Evolutionary conservation across 306 rosid genomes (phyloP).

Genomic region (Pyrus communis): DNA sequence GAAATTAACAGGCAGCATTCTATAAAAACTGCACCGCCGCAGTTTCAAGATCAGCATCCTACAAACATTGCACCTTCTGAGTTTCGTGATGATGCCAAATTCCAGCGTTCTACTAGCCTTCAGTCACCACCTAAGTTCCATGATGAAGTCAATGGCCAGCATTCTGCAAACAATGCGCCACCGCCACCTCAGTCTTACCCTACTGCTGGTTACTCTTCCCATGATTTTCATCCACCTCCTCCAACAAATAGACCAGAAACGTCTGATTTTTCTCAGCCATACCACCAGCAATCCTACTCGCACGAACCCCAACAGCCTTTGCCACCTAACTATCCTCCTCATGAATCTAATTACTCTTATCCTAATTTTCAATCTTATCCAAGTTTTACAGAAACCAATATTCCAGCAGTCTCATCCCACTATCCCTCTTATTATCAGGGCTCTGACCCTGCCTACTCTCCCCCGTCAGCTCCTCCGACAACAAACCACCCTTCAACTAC

Average conservation of each 20-base stretch:
- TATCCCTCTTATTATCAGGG: constrained; percentile 54
- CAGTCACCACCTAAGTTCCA: constrained; percentile 42
- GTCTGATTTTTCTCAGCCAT: constrained; percentile 50
- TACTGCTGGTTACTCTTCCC: constrained; percentile 54
- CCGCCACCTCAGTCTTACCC: constrained; percentile 51
- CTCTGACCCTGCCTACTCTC: constrained; percentile 55
- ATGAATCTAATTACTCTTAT: constrained; percentile 43
- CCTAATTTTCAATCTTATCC: constrained; percentile 93
- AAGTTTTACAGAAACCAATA: constrained; percentile 79
- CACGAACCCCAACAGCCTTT: constrained; percentile 58
- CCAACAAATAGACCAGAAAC: constrained; percentile 48
- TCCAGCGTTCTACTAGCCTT: constrained; percentile 28
- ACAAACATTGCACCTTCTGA: constrained; percentile 10
- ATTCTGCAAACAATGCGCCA: constrained; percentile 37
- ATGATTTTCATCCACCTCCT: constrained; percentile 54
- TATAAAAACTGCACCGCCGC: background rate
- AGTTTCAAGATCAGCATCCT: constrained; percentile 34
- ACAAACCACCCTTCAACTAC: constrained; percentile 39
- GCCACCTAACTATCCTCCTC: constrained; percentile 50
- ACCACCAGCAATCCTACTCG: constrained; percentile 59
- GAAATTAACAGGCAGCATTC: constrained; percentile 8
- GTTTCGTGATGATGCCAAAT: constrained; percentile 10
- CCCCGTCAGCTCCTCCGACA: constrained; percentile 51
- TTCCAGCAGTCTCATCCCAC: constrained; percentile 69
- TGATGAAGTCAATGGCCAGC: constrained; percentile 41